Evolutionary conservation across 257 asterid genomes (phyloP).

Genomic region (Phtheirospermum japonicum): DNA sequence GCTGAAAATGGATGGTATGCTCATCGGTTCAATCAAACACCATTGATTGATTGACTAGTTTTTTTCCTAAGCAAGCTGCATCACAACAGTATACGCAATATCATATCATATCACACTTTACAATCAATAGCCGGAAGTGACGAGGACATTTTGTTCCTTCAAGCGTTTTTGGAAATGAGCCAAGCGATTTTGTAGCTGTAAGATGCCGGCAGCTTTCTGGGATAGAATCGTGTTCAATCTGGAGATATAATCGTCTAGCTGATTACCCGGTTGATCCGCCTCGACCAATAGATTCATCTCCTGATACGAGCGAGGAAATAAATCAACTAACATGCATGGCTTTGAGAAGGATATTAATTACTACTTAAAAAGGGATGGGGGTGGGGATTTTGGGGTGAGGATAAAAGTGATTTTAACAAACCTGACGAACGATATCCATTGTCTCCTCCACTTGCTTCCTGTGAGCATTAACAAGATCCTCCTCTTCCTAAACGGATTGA

Average conservation of each 20-base stretch:
- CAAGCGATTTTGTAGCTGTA: slow-evolving; percentile 75
- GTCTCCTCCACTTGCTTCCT: slow-evolving; percentile 88
- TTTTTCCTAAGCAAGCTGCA: slow-evolving; percentile 24
- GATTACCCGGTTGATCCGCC: slow-evolving; percentile 92
- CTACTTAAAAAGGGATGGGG: no score
- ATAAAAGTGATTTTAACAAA: slow-evolving; percentile 34
- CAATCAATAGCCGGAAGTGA: slow-evolving; percentile 57
- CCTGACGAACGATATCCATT: slow-evolving; percentile 91
- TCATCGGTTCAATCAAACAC: slow-evolving; percentile 24
- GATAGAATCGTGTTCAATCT: slow-evolving; percentile 77
- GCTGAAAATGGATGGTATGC: not conserved
- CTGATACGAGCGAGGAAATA: slow-evolving; percentile 34
- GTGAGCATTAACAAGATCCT: slow-evolving; percentile 84
- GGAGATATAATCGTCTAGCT: slow-evolving; percentile 66
- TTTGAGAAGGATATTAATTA: not conserved
- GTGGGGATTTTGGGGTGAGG: no score
- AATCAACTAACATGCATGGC: not conserved
- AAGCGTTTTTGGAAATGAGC: slow-evolving; percentile 75
- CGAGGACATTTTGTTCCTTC: slow-evolving; percentile 79
- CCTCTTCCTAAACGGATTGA: slow-evolving; percentile 66
- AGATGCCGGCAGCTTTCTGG: slow-evolving; percentile 79
- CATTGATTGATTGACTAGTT: not conserved
- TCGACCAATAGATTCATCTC: slow-evolving; percentile 85
- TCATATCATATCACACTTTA: slow-evolving; percentile 8
- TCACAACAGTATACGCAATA: slow-evolving; percentile 22